Evolutionary conservation across 2,329 filamentous ascomycete genomes (phyloP).

Genomic region (Drechslerella dactyloides): DNA sequence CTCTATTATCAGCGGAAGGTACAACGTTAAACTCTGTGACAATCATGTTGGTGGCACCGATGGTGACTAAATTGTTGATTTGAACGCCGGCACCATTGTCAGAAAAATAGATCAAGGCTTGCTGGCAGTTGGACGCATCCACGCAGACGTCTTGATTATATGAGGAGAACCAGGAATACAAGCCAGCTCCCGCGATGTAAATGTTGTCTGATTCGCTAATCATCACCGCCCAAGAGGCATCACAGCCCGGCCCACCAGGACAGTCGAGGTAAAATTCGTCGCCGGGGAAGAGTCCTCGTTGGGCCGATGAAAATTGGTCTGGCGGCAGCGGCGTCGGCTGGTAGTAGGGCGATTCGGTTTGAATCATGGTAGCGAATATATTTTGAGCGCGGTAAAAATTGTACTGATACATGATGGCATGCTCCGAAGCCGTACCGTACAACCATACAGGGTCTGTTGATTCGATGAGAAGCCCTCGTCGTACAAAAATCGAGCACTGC

Average conservation of each 20-base stretch:
- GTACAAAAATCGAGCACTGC: slow-evolving; percentile 55
- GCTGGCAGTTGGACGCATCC: slow-evolving; percentile 11
- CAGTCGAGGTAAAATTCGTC: slow-evolving; percentile 11
- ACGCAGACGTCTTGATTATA: slow-evolving; percentile 11
- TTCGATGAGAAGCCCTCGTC: slow-evolving; percentile 57
- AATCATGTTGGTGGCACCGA: slow-evolving; percentile 22
- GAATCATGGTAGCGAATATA: slow-evolving; percentile 62
- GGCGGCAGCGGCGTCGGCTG: slow-evolving; percentile 57
- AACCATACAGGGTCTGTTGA: slow-evolving; percentile 56
- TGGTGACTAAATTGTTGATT: slow-evolving; percentile 18
- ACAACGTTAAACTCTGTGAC: neutral
- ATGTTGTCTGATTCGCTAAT: slow-evolving; percentile 50
- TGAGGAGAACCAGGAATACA: slow-evolving; percentile 22
- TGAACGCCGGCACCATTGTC: slow-evolving; percentile 6
- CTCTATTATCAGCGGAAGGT: neutral
- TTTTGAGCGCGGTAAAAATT: slow-evolving; percentile 61
- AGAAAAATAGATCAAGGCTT: neutral
- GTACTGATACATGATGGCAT: slow-evolving; percentile 64
- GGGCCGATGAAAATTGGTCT: too few relatives aligned
- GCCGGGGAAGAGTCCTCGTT: slow-evolving; percentile 34
- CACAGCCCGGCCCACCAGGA: slow-evolving; percentile 24
- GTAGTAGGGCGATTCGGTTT: slow-evolving; percentile 64
- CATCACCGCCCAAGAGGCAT: slow-evolving; percentile 55
- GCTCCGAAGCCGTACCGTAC: slow-evolving; percentile 63
- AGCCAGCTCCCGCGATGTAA: slow-evolving; percentile 40